Base-by-base conservation (phyloP, 805 yeast genomes). In the Barnettozyma vustinii region DNA sequence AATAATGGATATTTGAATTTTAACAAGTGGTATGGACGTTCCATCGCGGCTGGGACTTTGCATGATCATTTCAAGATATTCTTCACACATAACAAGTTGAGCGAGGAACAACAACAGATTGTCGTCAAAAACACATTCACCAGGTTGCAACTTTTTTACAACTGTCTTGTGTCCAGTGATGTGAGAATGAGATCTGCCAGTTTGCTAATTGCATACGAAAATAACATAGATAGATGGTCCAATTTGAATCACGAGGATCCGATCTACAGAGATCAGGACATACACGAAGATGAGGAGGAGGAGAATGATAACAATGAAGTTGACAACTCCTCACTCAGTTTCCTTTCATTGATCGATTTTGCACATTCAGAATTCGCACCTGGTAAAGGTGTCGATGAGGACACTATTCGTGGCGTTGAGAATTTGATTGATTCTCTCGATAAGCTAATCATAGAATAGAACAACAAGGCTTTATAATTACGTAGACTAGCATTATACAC, bases 321-420 rank as follows among this genome's bases (percentile, higher is more conserved):
- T 10, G 2, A 6, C 20, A 40, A 40, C n/a, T 19, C 41, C 6
- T 12, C 51, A 8, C 62, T 87, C 44, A 83, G 91, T 52, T 67
- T 78, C 6, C 67, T 89, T 46, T 75, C 80, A 36, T 58, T 91
- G 44, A 89, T 94, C 7, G 99, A 94, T 65, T 90, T 94, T 71
- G 97, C 97, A 1, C 98, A 94, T 63, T 79, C 97, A 0, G 76
- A 70, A 52, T 67, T 77, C 50, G 73, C 76, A 0, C 81, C 82
- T 0, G 87, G 84, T 0, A 50, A 74, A 49, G 89, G 90, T 0
- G 77, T 77, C 18, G 97, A 90, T 64, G 86, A 79, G 42, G 85
- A 87, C 59, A 68, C 83, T 2, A 62, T 89, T 2, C 68, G 66
- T 13, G 98, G 97, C 0, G 69, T 91, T 1, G 84, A 82, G 55